These are phyloP conservation scores for Kodamaea fungicola DNA, from an alignment of 1,139 yeast species.

Conservation along the genomic window DNA sequence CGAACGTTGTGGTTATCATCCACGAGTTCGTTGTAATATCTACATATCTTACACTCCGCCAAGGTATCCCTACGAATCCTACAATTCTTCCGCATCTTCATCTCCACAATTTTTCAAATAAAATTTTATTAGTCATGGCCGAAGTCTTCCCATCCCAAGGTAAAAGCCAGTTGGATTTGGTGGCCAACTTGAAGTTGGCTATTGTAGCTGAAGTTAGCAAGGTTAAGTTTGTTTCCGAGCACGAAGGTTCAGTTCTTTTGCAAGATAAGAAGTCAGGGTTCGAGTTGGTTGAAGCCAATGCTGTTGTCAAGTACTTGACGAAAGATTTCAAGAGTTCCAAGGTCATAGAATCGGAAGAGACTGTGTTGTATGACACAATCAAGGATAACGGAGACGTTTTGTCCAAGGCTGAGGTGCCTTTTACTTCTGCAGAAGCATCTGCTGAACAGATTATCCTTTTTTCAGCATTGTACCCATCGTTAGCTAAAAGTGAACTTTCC, in stretches of 20 bases:
- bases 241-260: constrained; percentile 32
- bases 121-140: constrained; percentile 6
- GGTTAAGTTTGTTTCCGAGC: constrained; percentile 22
- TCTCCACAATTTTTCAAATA: neutral
- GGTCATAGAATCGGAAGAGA: constrained; percentile 29
- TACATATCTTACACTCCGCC: neutral
- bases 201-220: constrained; percentile 47
- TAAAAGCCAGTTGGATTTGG: constrained; percentile 30
- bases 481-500: constrained; percentile 17
- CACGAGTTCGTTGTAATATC: neutral
- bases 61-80: neutral
- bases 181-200: constrained; percentile 58
- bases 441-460: constrained; percentile 48
- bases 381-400: constrained; percentile 6
- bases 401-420: constrained; percentile 6
- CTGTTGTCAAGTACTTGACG: constrained; percentile 71
- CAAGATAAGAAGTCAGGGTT: constrained; percentile 36
- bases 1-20: constrained; percentile 1
- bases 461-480: constrained; percentile 39
- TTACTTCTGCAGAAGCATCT: constrained; percentile 18
- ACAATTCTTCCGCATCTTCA: neutral
- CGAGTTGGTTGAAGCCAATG: constrained; percentile 71
- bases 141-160: constrained; percentile 16
- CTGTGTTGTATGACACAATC: constrained; percentile 14
- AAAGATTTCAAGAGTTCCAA: constrained; percentile 37